Evolutionary conservation across 225 moss, liverwort and hornwort genomes (phyloP), one percentile per base, ranked within the genome.

Genomic region (Sphagnum contortum): DNA sequence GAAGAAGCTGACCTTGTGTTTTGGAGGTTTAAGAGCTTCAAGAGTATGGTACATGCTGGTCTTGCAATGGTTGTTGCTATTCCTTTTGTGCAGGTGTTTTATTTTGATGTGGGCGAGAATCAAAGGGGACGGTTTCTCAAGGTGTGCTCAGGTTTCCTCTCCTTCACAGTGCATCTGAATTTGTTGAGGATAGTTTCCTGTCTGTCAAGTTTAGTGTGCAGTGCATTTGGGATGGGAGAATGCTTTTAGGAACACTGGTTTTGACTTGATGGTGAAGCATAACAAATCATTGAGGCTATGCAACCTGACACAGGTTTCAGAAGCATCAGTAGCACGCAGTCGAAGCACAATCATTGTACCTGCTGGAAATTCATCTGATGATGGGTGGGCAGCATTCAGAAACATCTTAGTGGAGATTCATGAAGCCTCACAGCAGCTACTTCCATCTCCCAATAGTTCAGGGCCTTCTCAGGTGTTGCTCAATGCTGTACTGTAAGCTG

Each of bases 301-400:
- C 47, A 54, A 47, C 12, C 58, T 57, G 65, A 5, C 70, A 70
- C 58, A 86, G 57, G 82, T 86, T 8, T 82, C 82, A 2, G 82
- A 86, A 77, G 86, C 86, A 61, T 86, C 86, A 48, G 82, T 86
- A 47, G 82, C 86, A 67, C 79, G 82, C 72, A 86, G 74, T 77
- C 82, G 86, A n/a, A 86, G 82, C 72, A 82, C 82, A 46, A 86
- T 86, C 70, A 86, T 82, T 60, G 86, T 86, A 59, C 82, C 82
- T 49, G 79, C 80, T 50, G 80, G 86, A 62, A 77, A 67, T 77
- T 77, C 77, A n/a, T 57, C 64, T 57, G 82, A 86, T 57, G 82
- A 86, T 56, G 86, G 82, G 57, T 86, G 86, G 82, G 82, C 79
- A 61, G 77, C 82, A 5, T 86, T 86, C 57, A 77, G 82, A 2